A percentile compares a stretch with the other conserved stretches of the same genome.
phyloP scores from a whole-genome alignment of 331 rosid species.

The Ulmus americana region DNA sequence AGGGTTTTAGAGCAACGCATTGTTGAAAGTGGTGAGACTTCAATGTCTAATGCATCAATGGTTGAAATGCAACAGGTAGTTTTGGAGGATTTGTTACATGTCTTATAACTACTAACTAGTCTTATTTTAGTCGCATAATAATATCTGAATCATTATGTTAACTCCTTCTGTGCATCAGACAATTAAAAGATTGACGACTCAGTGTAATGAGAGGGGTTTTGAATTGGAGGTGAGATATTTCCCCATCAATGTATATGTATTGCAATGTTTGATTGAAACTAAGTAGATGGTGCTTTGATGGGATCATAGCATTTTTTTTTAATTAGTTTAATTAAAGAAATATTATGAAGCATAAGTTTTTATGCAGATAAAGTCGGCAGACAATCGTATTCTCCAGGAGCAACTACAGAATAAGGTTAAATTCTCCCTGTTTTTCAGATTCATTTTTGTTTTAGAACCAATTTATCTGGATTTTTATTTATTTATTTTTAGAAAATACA shows the following conservation, averaged over 20 bases:
- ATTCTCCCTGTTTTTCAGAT: conserved; percentile 5
- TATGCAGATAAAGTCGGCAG: conserved; percentile 84
- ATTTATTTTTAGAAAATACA: conserved; percentile 2
- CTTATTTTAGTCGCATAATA: not conserved
- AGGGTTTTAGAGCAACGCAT: conserved; percentile 70
- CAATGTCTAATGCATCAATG: conserved; percentile 64
- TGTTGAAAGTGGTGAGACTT: conserved; percentile 74
- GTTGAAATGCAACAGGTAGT: conserved; percentile 98
- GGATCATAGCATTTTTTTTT: not conserved
- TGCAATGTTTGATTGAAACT: conserved; percentile 19
- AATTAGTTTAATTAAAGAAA: not conserved
- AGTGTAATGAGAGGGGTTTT: conserved; percentile 85
- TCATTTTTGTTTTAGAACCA: conserved; percentile 3
- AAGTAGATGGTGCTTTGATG: not conserved
- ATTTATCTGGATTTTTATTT: conserved; percentile 4
- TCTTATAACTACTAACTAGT: not conserved
- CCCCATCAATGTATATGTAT: conserved; percentile 15
- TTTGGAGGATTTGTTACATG: conserved; percentile 15
- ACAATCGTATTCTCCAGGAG: conserved; percentile 91
- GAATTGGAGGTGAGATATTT: conserved; percentile 79
- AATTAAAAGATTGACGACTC: conserved; percentile 72
- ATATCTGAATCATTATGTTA: not conserved
- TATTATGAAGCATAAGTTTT: conserved; percentile 1
- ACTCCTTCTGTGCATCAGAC: conserved; percentile 48
- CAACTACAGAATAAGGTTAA: conserved; percentile 85